Evolutionary conservation across 1,284 basidiomycete species (phyloP).

Genomic region (Retiboletus flavoniger): DNA sequence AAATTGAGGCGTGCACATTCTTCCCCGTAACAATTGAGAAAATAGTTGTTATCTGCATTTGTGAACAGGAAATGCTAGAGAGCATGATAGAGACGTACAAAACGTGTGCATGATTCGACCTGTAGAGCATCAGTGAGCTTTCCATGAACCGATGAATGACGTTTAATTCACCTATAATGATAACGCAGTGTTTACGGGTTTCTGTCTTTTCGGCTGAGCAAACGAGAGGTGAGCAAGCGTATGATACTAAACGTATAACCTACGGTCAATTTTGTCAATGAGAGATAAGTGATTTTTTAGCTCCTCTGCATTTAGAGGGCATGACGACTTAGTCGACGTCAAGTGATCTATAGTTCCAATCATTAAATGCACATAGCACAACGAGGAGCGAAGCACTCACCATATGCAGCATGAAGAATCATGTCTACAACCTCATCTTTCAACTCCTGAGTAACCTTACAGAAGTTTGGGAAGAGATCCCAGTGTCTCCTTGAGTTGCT

Average conservation of each 20-base stretch:
- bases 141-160: not conserved
- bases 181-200: slow-evolving; percentile 23
- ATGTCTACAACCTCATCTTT: slow-evolving; percentile 49
- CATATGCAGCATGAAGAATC: slow-evolving; percentile 47
- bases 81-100: slow-evolving; percentile 31
- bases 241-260: not conserved
- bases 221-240: not conserved
- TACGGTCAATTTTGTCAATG: slow-evolving; percentile 28
- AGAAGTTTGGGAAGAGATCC: slow-evolving; percentile 47
- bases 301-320: slow-evolving; percentile 22
- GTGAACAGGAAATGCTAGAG: not conserved
- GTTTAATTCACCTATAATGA: slow-evolving; percentile 39
- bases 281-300: slow-evolving; percentile 22
- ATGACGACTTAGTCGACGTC: slow-evolving; percentile 31
- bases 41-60: slow-evolving; percentile 38
- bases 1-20: slow-evolving; percentile 48
- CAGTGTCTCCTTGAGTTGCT: slow-evolving; percentile 47
- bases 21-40: slow-evolving; percentile 54
- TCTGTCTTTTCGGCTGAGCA: slow-evolving; percentile 12
- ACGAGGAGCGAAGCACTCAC: slow-evolving; percentile 33
- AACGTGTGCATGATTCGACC: slow-evolving; percentile 50
- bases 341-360: slow-evolving; percentile 27
- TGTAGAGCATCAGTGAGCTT: slow-evolving; percentile 16
- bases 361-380: not conserved
- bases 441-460: slow-evolving; percentile 36